Evolutionary conservation across 2,329 filamentous ascomycete species (phyloP), one percentile per base, ranked within the genome.

Genomic region (Pseudogymnoascus sp.): DNA sequence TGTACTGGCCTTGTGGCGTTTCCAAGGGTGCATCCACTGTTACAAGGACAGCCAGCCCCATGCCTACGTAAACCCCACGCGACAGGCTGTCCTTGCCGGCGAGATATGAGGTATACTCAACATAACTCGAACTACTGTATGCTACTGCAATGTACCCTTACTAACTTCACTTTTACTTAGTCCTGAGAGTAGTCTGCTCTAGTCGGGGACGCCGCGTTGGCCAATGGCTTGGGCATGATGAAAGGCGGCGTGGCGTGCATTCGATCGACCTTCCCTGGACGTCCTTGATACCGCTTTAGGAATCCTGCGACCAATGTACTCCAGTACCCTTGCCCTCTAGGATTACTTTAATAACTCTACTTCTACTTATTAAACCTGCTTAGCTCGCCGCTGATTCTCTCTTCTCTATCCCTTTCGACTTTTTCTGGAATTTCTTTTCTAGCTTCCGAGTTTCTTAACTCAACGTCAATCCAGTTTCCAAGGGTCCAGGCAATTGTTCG

Each of bases 291-390:
- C 45, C 45, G 45, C 25, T 52, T 52, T 52, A 11, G 45, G 45
- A 52, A 52, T 52, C 45, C 45, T 52, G 14, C 25, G 7, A 23
- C 45, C 45, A n/a, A 52, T 30, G 23, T 52, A 49, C 42, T 16
- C 22, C 12, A n/a, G 25, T 52, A 52, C 45, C 45, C 25, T 52
- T 52, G 25, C 45, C 45, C 25, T 52, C 25, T 52, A 14, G 23
- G 25, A 52, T 52, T 52, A 52, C 45, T 52, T 52, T 52, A 52
- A 16, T 52, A 33, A 52, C 25, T 52, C 42, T 52, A 52, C 42
- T 28, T 28, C n/a, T 33, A 33, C 12, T 14, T 52, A 52, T 52
- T 52, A 52, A 52, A 52, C 45, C 45, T 52, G 45, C 45, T 30
- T 52, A 52, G 45, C 45, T 52, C 45, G 23, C 25, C 45, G 19